Base-by-base conservation (phyloP, 352 stramenopile genomes). In the Globisporangium solare region DNA sequence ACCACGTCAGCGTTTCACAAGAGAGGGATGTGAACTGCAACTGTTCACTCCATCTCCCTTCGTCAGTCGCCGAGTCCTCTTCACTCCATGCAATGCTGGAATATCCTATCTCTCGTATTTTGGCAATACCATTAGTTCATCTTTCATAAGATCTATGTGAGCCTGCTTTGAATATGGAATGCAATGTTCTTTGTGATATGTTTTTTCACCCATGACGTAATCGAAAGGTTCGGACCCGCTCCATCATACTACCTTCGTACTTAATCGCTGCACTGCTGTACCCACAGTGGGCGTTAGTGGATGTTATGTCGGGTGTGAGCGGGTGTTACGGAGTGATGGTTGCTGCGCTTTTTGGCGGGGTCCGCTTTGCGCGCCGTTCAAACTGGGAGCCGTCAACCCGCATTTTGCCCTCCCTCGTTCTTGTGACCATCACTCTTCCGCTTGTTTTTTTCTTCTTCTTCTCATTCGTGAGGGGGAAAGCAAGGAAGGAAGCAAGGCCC, bases 321-420 rank as follows among this genome's bases (percentile, higher is more conserved):
- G 55, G 47, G 47, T 20, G 31, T 53, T 48, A 40, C 17, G 7
- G 2, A 6, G 6, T 20, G 13, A 40, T 57, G 20, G 22, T 54
- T 56, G 40, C 56, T 45, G 55, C 61, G 21, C 68, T 61, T 67
- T 58, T 55, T 49, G 58, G 46, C 60, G 59, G 63, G 52, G 54
- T 45, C 47, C 46, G 8, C 51, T 56, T 56, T 48, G 35, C 51
- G 15, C 3, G 12, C 21, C 18, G 51, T 39, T 31, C 24, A 24
- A 55, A 55, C 31, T 54, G 17, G 22, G 37, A 54, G 49, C 27
- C n/a, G 24, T 54, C 49, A 54, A 45, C 32, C 17, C 49, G 50
- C 60, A 47, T 46, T 42, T 50, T 51, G 13, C 61, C 21, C 27
- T 63, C 32, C 70, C 43, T 73, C 57, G 62, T 21, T 58, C 45